Evolutionary conservation across 106 monocot genomes (phyloP), one percentile per base, ranked within the genome.

Genomic region (Chionographis japonica): DNA sequence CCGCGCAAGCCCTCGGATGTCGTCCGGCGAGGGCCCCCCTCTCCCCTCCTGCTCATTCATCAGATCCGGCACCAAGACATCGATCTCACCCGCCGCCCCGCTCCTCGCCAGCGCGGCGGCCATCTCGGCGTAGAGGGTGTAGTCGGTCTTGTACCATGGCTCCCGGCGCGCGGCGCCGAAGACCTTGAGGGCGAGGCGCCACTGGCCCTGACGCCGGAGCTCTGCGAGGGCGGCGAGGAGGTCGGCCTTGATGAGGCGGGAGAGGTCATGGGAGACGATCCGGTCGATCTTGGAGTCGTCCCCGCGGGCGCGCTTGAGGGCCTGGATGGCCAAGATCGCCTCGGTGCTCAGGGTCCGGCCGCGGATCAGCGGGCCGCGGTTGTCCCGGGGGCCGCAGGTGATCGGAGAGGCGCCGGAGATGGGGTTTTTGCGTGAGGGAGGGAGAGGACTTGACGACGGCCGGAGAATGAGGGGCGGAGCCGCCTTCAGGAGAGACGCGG

Each of bases 301-400:
- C 4, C 1, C 14, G 16, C 14, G 37, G 46, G 72, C 67, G 42
- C 76, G 86, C 56, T 83, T 79, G 35, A 76, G 68, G 37, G 78
- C 66, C 4, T 70, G 75, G 60, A 83, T 62, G 72, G 78, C 75
- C 41, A 74, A 71, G 41, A 83, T 78, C 7, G 78, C 78, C 64
- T 83, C 78, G 15, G 83, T 78, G 78, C 83, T 83, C n/a, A 83
- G 78, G 14, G 78, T 78, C 11, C 83, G 77, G 38, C 78, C 83
- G 37, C 78, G 77, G 66, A 78, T 36, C 27, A 83, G 66, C 11
- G 73, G 83, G 7, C 74, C 78, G 35, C 83, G 83, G 74, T 78
- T 78, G 66, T 62, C 72, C 15, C 83, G 77, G 5, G 74, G 83
- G 12, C 83, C 78, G 61, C 83, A 83, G n/a, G 56, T 46, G 69